These are phyloP conservation scores for Asclepias syriaca DNA, from an alignment of 257 asterid genomes.

Conservation along the genomic window DNA sequence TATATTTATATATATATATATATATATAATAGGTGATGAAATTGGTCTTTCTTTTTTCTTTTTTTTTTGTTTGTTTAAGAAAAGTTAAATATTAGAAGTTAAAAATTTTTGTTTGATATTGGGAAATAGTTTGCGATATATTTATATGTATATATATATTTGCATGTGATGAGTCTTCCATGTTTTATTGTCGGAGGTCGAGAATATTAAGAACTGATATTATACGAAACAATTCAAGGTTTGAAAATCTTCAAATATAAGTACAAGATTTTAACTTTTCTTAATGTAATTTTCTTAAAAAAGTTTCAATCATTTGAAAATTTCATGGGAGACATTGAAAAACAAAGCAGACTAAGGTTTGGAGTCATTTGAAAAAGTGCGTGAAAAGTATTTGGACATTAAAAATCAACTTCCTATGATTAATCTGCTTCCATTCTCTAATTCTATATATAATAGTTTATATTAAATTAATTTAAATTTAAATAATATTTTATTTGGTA, in stretches of 20 bases:
- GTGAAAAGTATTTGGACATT: neutral
- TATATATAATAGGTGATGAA: too few species aligned
- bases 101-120: neutral
- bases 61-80: neutral
- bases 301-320: neutral
- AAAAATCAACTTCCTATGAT: neutral
- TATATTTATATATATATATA: too few species aligned
- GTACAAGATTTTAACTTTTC: neutral
- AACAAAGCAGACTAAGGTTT: neutral
- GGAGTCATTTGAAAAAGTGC: neutral
- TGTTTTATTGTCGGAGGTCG: constrained; percentile 5
- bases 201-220: neutral
- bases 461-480: too few species aligned
- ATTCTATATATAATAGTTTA: too few species aligned
- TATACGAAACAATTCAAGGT: neutral
- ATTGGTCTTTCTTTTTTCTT: too few species aligned
- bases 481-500: too few species aligned
- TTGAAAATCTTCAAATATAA: neutral
- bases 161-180: constrained; percentile 1
- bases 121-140: neutral
- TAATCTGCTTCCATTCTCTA: too few species aligned
- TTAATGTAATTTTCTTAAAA: too few species aligned
- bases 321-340: neutral
- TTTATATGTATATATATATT: too few species aligned
- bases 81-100: neutral